Base-by-base conservation (phyloP, 345 rosid species). In the Euphorbia pulcherrima region DNA sequence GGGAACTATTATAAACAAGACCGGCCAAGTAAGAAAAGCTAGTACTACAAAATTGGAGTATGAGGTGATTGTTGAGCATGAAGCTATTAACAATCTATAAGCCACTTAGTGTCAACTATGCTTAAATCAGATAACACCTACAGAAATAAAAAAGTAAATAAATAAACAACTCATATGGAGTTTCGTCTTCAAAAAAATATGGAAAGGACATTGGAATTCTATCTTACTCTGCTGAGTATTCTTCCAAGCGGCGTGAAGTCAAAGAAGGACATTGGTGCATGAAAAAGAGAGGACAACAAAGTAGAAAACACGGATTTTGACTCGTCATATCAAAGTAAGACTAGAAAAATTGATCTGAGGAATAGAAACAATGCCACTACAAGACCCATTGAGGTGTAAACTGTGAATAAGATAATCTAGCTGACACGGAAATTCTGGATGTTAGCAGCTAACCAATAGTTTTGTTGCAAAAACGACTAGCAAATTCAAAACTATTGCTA, bases 51-150 rank as follows among this genome's bases (percentile, higher is more conserved):
- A 67, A 67, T 11, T 65, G 44, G 53, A 63, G 78, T 83, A 87
- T 21, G 86, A 59, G 52, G 67, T 80, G 77, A 81, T 51, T 17
- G 86, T 68, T 20, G 89, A 0, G 1, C 86, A 84, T 5, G 79
- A 0, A 11, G 84, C 51, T 23, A 67, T 0, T 35, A 65, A 6
- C 46, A 81, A 44, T 61, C 50, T 75, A 72, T 71, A 75, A 48
- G 81, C 81, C 56, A 82, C 10, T 30, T 87, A 3, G 62, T 26
- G 54, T 87, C 92, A 13, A 80, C 39, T 24, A 72, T 60, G 64
- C 75, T 80, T 60, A 84, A 67, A 77, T 87, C 92, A 48, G 84
- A 83, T 23, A 89, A 85, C 4, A 86, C 83, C 90, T 86, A 12
- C 27, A 18, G 29, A 5, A 60, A 53, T 17, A 61, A 60, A 62